Base-by-base conservation (phyloP, 2,329 filamentous ascomycete species). In the Cladosporium sp. region DNA sequence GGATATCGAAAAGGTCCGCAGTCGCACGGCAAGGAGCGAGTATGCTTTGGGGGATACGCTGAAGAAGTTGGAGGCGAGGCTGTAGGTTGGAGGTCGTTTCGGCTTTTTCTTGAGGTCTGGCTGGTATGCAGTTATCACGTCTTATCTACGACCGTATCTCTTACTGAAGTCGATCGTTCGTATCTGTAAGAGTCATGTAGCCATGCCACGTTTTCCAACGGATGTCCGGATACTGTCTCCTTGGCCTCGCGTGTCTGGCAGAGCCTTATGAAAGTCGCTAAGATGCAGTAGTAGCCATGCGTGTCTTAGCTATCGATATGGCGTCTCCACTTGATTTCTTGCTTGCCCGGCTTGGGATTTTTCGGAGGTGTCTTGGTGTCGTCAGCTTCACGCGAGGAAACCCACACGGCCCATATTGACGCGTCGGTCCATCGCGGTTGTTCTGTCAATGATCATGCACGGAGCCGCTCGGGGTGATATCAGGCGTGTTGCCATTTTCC, bases 31-130 rank as follows among this genome's bases (percentile, higher is more conserved):
- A 37, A 68, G 70, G 58, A 76, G 71, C 50, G 82, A 83, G 11
- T 96, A 85, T 84, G 91, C 91, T 43, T 62, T 95, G 72, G 83
- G 85, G 65, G 88, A 95, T 66, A 84, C 81, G 4, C 73, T 83
- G 71, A 74, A 82, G 68, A 89, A 86, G 71, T 86, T 91, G 12
- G 74, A 86, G 68, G 74, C 84, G 39, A 78, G 86, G 60, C 86
- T 89, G 65, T 83, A 70, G 57, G 24, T 43, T n/a, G n/a, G n/a
- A n/a, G n/a, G 27, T 20, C 18, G 13, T 27, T 36, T 19, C 42
- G 22, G 22, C 9, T 27, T 27, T 9, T 5, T 27, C 22, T 27
- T 27, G 19, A 36, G 29, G 20, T 32, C n/a, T 9, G 22, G 22
- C 9, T 4, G 22, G 9, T 27, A 27, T 27, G 22, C 9, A 9